Evolutionary conservation across 352 stramenopile species (phyloP), one percentile per base, ranked within the genome.

Genomic region (Phytopythium boreale): DNA sequence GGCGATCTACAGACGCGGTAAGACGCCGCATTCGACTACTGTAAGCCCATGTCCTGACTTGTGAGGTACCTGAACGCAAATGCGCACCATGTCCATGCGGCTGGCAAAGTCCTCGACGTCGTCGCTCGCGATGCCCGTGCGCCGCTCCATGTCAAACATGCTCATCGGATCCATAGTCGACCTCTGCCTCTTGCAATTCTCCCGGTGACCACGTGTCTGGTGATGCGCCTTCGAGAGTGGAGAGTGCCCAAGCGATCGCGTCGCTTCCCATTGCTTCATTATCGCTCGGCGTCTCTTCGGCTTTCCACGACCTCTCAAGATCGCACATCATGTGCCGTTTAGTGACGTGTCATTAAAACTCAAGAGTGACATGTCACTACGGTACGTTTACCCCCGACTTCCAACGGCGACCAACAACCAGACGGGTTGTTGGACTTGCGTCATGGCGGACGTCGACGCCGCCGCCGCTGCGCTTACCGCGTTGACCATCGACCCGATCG

Each of bases 101-200:
- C 56, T 58, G 20, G 70, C 71, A 72, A 94, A 94, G 36, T 86
- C 79, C 39, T 94, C 82, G 51, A 89, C 70, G 20, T 94, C 85
- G n/a, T 80, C 66, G 50, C 77, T 68, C 20, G 80, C 81, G 61
- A 90, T 79, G 47, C 82, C 81, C 0, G 76, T 84, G 68, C 83
- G 83, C 36, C 77, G 70, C 73, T 86, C 74, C 78, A 94, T 91
- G 61, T 94, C 83, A 12, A 94, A 70, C 52, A 81, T 59, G 26
- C 61, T 65, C 56, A 89, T 75, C 3, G 83, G 77, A 46, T 92
- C 78, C 83, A 90, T 88, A 9, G 66, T 11, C 67, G 34, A 24
- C 63, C 51, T 55, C 10, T 17, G 12, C 4, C 39, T 60, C 55
- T 36, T 31, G 22, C 8, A 4, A 4, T 49, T n/a, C 26, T 1